phyloP scores from a whole-genome alignment of 345 rosid genomes.

The Salix udensis region DNA sequence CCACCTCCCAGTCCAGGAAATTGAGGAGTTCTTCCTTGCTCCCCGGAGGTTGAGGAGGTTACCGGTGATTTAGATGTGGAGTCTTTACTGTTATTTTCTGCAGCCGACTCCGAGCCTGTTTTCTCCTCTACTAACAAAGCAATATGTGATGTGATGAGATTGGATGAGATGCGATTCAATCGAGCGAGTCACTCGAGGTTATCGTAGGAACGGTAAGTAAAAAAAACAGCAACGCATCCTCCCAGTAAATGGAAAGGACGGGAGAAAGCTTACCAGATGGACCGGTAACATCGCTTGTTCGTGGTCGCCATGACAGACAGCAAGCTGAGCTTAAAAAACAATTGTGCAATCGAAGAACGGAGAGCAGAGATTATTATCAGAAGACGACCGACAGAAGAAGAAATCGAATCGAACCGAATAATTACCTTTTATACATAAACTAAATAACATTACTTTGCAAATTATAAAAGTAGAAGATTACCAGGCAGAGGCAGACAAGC shows the following conservation, averaged over 20 bases:
- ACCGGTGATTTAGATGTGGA: conserved; percentile 29
- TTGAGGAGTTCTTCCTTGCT: conserved; percentile 18
- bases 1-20: conserved; percentile 18
- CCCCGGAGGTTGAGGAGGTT: conserved; percentile 46
- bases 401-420: no score
- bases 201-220: background rate
- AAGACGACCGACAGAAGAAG: no score
- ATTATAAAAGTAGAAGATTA: no score
- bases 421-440: no score
- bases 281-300: conserved; percentile 4
- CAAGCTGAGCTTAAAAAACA: background rate
- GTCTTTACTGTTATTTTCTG: conserved; percentile 31
- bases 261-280: background rate
- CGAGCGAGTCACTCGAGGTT: background rate
- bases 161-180: background rate
- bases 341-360: background rate
- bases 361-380: background rate
- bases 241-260: background rate
- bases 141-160: background rate
- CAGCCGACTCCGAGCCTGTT: conserved; percentile 13
- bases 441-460: no score
- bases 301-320: conserved; percentile 1
- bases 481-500: no score
- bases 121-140: conserved; percentile 46
- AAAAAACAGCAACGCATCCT: background rate